Conservation (phyloP, 768 basidiomycete species). For the Pleurotus sapidus region DNA sequence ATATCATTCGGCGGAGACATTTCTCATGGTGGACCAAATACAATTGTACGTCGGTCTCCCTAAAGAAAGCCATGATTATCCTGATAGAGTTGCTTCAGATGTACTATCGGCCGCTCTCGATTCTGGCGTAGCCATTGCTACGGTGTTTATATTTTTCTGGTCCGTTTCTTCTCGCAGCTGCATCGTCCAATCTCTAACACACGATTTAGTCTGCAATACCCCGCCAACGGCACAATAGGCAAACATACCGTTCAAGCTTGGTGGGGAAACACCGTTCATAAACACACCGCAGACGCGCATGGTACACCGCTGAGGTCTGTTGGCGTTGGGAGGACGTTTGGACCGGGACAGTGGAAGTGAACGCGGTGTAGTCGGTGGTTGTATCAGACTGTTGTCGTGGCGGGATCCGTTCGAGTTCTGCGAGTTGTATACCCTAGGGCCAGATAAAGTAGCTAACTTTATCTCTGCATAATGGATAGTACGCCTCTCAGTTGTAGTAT, state of each 20-base stretch:
- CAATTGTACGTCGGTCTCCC: constrained; percentile 37
- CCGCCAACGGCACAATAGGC: constrained; percentile 8
- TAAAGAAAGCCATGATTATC: not conserved
- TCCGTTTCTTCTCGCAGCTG: not conserved
- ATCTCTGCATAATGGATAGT: too few relatives aligned
- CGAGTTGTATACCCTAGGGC: too few relatives aligned
- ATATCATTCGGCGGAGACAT: constrained; percentile 52
- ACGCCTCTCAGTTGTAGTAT: too few relatives aligned
- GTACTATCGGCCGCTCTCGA: constrained; percentile 60
- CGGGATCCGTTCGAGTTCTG: too few relatives aligned
- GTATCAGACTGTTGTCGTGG: too few relatives aligned
- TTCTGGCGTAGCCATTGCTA: constrained; percentile 46
- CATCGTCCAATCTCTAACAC: not conserved
- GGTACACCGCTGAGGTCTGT: constrained; percentile 31
- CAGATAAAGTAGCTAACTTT: too few relatives aligned
- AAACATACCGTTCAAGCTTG: constrained; percentile 7
- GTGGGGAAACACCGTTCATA: constrained; percentile 25
- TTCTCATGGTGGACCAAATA: constrained; percentile 71
- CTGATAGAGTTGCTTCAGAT: constrained; percentile 25
- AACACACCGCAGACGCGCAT: constrained; percentile 37
- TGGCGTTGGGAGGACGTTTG: constrained; percentile 23
- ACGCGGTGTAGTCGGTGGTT: too few relatives aligned
- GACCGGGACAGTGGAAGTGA: constrained; percentile 10
- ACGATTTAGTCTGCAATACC: constrained; percentile 8
- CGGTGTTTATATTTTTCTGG: constrained; percentile 26